A percentile compares a stretch with the other conserved stretches of the same genome.
phyloP scores from a whole-genome alignment of 768 basidiomycete species.

The Kwoniella mangroviensis region DNA sequence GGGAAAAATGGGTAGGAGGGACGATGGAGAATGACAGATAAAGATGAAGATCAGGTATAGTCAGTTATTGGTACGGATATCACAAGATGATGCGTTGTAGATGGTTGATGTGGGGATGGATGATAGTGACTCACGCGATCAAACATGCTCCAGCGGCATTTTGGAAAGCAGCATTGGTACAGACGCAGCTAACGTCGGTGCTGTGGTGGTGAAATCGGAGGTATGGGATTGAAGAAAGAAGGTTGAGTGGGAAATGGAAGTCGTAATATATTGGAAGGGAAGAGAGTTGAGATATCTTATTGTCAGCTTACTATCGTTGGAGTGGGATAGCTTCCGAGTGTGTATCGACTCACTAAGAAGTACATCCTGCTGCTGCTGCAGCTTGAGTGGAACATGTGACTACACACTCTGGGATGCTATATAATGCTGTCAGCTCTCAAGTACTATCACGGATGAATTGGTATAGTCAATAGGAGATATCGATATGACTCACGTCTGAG shows the following conservation, averaged over 20 bases:
- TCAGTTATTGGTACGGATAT: neutral
- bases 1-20: neutral
- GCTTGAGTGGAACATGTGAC: conserved; percentile 46
- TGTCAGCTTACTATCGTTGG: neutral
- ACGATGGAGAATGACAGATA: neutral
- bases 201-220: conserved; percentile 9
- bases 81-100: no score
- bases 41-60: neutral
- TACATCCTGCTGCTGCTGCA: conserved; percentile 46
- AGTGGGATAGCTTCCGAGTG: neutral
- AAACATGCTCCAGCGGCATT: conserved; percentile 42
- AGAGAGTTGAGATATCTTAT: neutral
- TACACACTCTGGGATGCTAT: conserved; percentile 46
- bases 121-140: conserved; percentile 34
- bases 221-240: neutral
- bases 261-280: neutral
- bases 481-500: conserved; percentile 29
- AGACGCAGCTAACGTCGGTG: conserved; percentile 49
- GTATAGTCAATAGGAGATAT: neutral
- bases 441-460: no score
- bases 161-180: conserved; percentile 48
- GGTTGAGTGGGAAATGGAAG: neutral
- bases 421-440: neutral
- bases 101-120: neutral
- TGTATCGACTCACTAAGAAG: conserved; percentile 37